phyloP scores from a whole-genome alignment of 2,329 filamentous ascomycete species.

The Exophiala spinifera region DNA sequence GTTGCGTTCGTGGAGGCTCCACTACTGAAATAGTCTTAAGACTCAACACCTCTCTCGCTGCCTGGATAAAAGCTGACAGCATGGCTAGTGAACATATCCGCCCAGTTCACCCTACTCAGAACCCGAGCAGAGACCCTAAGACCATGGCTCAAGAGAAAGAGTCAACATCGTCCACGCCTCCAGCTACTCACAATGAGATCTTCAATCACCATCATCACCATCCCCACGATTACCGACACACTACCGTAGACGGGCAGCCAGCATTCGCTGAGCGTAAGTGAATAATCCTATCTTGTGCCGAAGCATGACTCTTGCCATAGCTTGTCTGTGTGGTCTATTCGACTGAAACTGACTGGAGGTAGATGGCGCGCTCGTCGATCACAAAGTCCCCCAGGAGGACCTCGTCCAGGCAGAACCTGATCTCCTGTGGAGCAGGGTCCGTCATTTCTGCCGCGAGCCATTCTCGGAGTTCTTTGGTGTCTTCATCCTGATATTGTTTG shows the following conservation, averaged over 20 bases:
- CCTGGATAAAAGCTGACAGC: constrained; percentile 8
- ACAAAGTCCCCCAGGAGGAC: constrained; percentile 33
- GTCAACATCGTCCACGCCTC: constrained; percentile 18
- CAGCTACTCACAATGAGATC: constrained; percentile 21
- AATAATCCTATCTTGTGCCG: neutral
- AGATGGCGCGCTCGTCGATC: constrained; percentile 34
- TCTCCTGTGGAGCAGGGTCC: constrained; percentile 53
- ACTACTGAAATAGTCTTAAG: constrained; percentile 11
- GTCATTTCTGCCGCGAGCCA: constrained; percentile 53
- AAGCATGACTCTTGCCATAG: too few species aligned
- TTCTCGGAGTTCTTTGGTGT: constrained; percentile 68
- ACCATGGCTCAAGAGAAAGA: constrained; percentile 23
- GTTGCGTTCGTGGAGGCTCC: neutral
- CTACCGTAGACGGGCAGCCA: constrained; percentile 19
- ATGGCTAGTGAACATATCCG: constrained; percentile 8
- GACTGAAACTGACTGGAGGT: neutral
- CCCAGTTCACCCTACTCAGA: neutral
- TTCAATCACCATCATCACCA: constrained; percentile 2
- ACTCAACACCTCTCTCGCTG: constrained; percentile 1
- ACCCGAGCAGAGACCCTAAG: constrained; percentile 8
- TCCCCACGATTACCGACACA: constrained; percentile 15
- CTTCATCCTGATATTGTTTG: constrained; percentile 66
- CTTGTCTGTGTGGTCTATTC: too few species aligned
- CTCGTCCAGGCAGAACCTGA: constrained; percentile 29
- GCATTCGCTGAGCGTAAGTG: constrained; percentile 27